Conservation (phyloP, 2,329 filamentous ascomycete species). For the Chaetomiaceae sp. region DNA sequence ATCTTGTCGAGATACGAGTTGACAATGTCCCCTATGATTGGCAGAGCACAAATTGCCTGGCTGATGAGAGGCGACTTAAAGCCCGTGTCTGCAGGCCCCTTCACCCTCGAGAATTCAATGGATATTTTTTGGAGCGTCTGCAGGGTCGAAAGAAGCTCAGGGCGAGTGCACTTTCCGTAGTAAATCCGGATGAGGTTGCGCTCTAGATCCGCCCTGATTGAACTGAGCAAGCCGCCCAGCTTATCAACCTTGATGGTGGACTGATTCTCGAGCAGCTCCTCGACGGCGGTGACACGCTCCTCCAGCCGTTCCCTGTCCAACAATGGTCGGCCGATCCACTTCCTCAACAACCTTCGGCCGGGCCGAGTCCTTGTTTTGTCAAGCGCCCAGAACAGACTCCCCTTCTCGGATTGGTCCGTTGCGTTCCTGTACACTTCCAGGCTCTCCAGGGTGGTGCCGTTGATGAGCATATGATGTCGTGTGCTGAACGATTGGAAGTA, state of each 20-base stretch:
- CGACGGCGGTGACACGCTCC: constrained; percentile 75
- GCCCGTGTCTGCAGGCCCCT: constrained; percentile 59
- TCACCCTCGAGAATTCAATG: constrained; percentile 67
- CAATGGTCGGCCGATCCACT: constrained; percentile 90
- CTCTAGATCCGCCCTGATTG: constrained; percentile 77
- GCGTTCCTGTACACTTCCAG: constrained; percentile 94
- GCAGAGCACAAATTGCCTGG: constrained; percentile 69
- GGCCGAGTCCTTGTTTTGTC: constrained; percentile 90
- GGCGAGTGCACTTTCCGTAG: constrained; percentile 90
- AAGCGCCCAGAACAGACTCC: constrained; percentile 91
- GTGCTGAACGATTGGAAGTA: constrained; percentile 97
- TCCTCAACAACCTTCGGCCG: constrained; percentile 79
- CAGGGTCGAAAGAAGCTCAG: constrained; percentile 79
- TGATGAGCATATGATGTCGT: constrained; percentile 90
- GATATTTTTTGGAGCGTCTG: constrained; percentile 82
- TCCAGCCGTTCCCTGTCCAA: constrained; percentile 72
- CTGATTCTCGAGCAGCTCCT: constrained; percentile 71
- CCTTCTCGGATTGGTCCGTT: constrained; percentile 78
- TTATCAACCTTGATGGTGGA: constrained; percentile 67
- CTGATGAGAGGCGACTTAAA: constrained; percentile 69
- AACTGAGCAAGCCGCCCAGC: constrained; percentile 65
- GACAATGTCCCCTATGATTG: constrained; percentile 69
- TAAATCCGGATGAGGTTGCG: constrained; percentile 93
- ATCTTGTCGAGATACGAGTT: constrained; percentile 76
- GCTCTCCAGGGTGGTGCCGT: constrained; percentile 89